Evolutionary conservation across 2,329 filamentous ascomycete genomes (phyloP), one percentile per base, ranked within the genome.

Genomic region (Epichloe sp.): DNA sequence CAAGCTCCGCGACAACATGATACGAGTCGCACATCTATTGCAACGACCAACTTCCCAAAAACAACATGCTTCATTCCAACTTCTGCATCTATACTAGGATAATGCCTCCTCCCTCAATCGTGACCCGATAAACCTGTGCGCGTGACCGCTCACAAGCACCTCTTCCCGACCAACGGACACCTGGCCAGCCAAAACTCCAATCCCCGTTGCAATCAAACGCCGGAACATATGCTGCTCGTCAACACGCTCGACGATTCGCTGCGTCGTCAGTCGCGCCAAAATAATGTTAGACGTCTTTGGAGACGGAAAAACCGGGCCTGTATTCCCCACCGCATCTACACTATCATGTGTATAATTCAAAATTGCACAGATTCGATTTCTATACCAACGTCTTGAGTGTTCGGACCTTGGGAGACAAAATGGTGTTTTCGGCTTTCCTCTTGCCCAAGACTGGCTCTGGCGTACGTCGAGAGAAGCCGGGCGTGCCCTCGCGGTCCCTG

Each of bases 361-460:
- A 5, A n/a, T 41, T 14, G 36, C 19, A 34, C 23, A 23, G 17
- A 23, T 14, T 26, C 14, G 19, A 37, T 26, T 35, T 34, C 53
- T 58, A 68, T 34, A 60, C 63, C 41, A 60, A 65, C 10, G 64
- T 63, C 61, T 67, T 69, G 52, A 68, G 55, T 12, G 61, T 60
- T 45, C 67, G 62, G 17, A 67, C 58, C 54, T 69, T 70, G 10
- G 66, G 66, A 11, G 65, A 67, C 31, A 62, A 57, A 14, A 70
- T 59, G 17, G 71, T 70, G 58, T 78, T 79, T 70, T 87, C 85
- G 47, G 84, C 84, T 67, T 89, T 90, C 54, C 86, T 73, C 68
- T 89, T 89, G 47, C 84, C 84, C 57, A 86, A 64, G 31, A 86
- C 72, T 14, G 78, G 79, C 61, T 85, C 83, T 1, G 82, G 82